Conservation (phyloP, 768 basidiomycete genomes). For the Podaxis sp. region DNA sequence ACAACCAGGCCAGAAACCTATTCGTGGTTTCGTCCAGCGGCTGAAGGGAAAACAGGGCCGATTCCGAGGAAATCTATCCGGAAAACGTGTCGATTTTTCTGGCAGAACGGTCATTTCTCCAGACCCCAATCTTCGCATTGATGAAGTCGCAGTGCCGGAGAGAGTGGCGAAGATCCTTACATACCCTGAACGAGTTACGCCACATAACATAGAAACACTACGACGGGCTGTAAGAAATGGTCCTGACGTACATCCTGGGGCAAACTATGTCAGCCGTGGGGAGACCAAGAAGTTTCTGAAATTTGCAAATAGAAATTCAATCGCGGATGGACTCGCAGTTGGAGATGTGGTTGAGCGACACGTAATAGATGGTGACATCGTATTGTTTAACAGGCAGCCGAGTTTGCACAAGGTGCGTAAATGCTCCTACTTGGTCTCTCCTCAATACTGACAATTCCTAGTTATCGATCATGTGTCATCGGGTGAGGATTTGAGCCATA, state of each 20-base stretch:
- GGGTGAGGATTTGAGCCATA: conserved; percentile 45
- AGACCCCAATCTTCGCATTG: conserved; percentile 97
- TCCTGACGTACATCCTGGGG: conserved; percentile 88
- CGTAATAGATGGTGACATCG: conserved; percentile 92
- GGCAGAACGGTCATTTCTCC: conserved; percentile 98
- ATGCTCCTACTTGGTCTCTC: neutral
- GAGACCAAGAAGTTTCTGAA: conserved; percentile 88
- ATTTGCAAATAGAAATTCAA: conserved; percentile 77
- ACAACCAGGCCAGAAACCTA: conserved; percentile 88
- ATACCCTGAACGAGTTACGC: conserved; percentile 93
- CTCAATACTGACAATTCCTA: conserved; percentile 25
- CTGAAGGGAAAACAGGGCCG: conserved; percentile 99
- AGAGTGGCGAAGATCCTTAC: conserved; percentile 94
- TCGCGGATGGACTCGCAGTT: conserved; percentile 79
- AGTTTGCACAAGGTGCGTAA: conserved; percentile 85
- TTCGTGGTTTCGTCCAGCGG: conserved; percentile 96
- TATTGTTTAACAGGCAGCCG: conserved; percentile 97
- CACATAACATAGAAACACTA: conserved; percentile 82
- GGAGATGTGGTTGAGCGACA: conserved; percentile 97
- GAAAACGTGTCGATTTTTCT: conserved; percentile 98
- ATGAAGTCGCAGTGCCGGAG: conserved; percentile 97
- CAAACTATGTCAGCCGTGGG: conserved; percentile 87
- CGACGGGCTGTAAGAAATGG: conserved; percentile 84
- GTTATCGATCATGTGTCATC: conserved; percentile 99
- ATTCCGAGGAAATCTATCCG: conserved; percentile 96